Conservation (phyloP, 1,284 basidiomycete species). For the Rugosomyces carneus region DNA sequence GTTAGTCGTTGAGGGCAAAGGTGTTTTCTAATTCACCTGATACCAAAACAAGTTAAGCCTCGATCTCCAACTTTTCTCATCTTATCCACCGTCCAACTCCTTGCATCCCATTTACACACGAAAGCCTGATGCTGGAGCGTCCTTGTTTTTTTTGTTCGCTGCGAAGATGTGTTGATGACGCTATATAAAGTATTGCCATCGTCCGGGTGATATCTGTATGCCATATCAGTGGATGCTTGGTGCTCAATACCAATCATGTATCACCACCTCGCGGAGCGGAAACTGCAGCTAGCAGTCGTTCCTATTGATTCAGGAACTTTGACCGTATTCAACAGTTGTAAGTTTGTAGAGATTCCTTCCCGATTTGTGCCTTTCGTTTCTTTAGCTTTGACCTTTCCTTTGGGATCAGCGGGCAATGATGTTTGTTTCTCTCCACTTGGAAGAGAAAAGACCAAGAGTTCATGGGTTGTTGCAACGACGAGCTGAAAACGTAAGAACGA, state of each 20-base stretch:
- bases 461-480: conserved; percentile 56
- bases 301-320: conserved; percentile 49
- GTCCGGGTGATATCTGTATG: conserved; percentile 53
- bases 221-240: conserved; percentile 1
- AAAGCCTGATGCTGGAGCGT: conserved; percentile 51
- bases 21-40: conserved; percentile 56
- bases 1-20: too few species aligned
- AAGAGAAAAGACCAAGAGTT: conserved; percentile 56
- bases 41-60: conserved; percentile 80
- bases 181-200: conserved; percentile 59
- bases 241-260: background rate
- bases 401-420: conserved; percentile 26
- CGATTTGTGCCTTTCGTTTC: conserved; percentile 14
- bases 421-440: conserved; percentile 19
- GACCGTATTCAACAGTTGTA: conserved; percentile 46
- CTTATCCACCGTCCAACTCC: conserved; percentile 53
- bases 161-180: conserved; percentile 65
- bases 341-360: conserved; percentile 17
- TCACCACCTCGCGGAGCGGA: conserved; percentile 67
- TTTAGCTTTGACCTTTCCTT: conserved; percentile 44
- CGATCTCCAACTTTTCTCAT: conserved; percentile 66
- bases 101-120: conserved; percentile 59
- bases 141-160: conserved; percentile 49
- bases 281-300: conserved; percentile 49
- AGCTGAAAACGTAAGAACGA: conserved; percentile 35